Evolutionary conservation across 106 monocot species (phyloP).

Genomic region (Acorus gramineus): DNA sequence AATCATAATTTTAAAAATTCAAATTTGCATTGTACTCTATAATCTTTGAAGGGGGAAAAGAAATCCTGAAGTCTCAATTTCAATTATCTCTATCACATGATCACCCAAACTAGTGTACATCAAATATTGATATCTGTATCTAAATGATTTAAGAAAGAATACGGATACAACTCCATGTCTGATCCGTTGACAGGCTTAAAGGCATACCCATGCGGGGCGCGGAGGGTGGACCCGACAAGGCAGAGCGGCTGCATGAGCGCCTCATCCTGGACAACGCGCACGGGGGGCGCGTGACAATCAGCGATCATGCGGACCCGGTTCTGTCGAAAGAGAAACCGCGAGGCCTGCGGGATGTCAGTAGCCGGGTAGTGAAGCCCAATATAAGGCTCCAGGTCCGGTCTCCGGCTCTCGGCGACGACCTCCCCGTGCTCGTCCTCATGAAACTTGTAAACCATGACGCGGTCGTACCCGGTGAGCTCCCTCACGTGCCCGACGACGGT

Average conservation of each 20-base stretch:
- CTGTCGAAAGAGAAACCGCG: constrained; percentile 83
- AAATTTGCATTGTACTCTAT: too few relatives aligned
- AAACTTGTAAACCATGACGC: constrained; percentile 95
- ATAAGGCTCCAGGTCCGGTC: constrained; percentile 74
- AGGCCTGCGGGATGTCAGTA: constrained; percentile 88
- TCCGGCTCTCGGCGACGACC: constrained; percentile 65
- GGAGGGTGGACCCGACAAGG: constrained; percentile 78
- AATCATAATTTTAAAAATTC: too few relatives aligned
- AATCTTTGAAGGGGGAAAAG: too few relatives aligned
- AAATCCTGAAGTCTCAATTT: too few relatives aligned
- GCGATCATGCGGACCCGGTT: constrained; percentile 91
- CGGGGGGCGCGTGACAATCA: constrained; percentile 62
- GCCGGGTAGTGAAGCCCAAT: constrained; percentile 88
- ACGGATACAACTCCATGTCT: too few relatives aligned
- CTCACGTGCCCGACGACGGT: constrained; percentile 66
- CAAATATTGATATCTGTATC: too few relatives aligned
- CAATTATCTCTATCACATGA: too few relatives aligned
- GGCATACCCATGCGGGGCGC: constrained; percentile 41
- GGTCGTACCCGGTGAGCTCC: constrained; percentile 85
- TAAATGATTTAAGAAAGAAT: too few relatives aligned
- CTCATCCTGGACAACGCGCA: constrained; percentile 59
- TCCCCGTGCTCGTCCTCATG: constrained; percentile 95
- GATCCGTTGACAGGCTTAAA: too few relatives aligned
- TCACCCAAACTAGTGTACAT: too few relatives aligned
- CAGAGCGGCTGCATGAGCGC: constrained; percentile 62